A percentile compares a stretch with the other conserved stretches of the same genome.
Evolutionary conservation across 176 grass and related monocot species (phyloP).

Genomic region (Oryza australiensis): DNA sequence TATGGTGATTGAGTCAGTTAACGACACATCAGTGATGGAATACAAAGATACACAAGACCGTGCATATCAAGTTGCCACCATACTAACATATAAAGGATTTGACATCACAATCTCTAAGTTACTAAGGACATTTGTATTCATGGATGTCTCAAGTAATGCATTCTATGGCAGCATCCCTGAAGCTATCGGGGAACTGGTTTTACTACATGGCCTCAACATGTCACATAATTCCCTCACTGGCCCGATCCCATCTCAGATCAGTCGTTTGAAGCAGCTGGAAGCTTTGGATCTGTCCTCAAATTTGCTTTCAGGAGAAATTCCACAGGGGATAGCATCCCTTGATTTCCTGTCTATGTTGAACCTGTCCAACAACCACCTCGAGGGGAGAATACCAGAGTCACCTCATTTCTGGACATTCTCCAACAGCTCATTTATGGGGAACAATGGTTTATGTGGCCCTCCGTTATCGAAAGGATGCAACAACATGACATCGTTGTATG

Average conservation of each 20-base stretch:
- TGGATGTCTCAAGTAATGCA: slow-evolving; percentile 30
- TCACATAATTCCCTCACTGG: slow-evolving; percentile 27
- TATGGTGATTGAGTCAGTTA: not conserved
- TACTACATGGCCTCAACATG: slow-evolving; percentile 1
- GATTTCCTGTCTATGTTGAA: slow-evolving; percentile 36
- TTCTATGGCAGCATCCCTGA: slow-evolving; percentile 40
- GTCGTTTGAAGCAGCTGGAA: slow-evolving; percentile 27
- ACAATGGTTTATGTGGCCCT: slow-evolving; percentile 8
- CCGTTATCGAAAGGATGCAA: slow-evolving; percentile 14
- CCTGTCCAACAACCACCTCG: slow-evolving; percentile 43
- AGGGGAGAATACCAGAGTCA: slow-evolving; percentile 31
- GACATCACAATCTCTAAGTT: no score
- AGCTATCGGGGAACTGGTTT: slow-evolving; percentile 37
- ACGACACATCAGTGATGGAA: slow-evolving; percentile 24
- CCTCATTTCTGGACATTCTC: slow-evolving; percentile 15
- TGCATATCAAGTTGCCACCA: not conserved
- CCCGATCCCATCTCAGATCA: slow-evolving; percentile 4
- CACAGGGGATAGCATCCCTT: slow-evolving; percentile 27
- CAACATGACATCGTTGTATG: not conserved
- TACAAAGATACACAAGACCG: not conserved
- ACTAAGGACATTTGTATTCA: not conserved
- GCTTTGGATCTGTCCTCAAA: slow-evolving; percentile 45
- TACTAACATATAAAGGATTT: slow-evolving; percentile 15
- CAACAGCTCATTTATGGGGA: slow-evolving; percentile 9
- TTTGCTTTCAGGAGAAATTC: slow-evolving; percentile 37